Conservation (phyloP, 2,329 filamentous ascomycete genomes). For the Pseudonectria buxi region DNA sequence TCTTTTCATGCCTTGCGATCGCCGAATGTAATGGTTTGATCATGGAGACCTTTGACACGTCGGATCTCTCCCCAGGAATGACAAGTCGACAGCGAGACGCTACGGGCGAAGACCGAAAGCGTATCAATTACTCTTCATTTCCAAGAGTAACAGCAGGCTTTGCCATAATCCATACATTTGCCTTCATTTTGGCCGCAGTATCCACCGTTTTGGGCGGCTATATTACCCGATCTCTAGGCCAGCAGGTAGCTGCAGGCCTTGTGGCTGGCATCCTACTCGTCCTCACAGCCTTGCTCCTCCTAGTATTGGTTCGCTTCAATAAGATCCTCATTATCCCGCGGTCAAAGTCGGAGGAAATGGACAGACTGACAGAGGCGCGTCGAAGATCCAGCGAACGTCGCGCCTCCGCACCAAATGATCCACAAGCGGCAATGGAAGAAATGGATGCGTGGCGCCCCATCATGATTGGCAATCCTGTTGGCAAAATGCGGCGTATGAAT, state of each 20-base stretch:
- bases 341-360: constrained; percentile 49
- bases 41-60: constrained; percentile 79
- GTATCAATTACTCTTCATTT: constrained; percentile 69
- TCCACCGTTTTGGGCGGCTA: constrained; percentile 63
- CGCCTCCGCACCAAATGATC: constrained; percentile 33
- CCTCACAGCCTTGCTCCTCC: constrained; percentile 56
- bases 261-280: constrained; percentile 60
- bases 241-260: constrained; percentile 61
- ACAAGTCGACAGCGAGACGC: constrained; percentile 46
- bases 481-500: constrained; percentile 63
- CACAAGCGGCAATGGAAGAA: constrained; percentile 37
- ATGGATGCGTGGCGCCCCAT: constrained; percentile 61
- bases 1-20: constrained; percentile 65
- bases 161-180: constrained; percentile 62
- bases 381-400: constrained; percentile 40
- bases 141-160: constrained; percentile 67
- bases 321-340: constrained; percentile 63
- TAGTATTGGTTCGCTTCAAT: constrained; percentile 58
- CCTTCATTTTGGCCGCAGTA: constrained; percentile 62
- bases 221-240: constrained; percentile 58
- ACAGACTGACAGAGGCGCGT: constrained; percentile 43
- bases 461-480: constrained; percentile 64
- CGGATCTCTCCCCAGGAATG: constrained; percentile 67
- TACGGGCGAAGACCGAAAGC: constrained; percentile 33
- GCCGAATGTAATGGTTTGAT: constrained; percentile 70